Conservation (phyloP, 495 filamentous ascomycete genomes). For the Penicillium steckii region DNA sequence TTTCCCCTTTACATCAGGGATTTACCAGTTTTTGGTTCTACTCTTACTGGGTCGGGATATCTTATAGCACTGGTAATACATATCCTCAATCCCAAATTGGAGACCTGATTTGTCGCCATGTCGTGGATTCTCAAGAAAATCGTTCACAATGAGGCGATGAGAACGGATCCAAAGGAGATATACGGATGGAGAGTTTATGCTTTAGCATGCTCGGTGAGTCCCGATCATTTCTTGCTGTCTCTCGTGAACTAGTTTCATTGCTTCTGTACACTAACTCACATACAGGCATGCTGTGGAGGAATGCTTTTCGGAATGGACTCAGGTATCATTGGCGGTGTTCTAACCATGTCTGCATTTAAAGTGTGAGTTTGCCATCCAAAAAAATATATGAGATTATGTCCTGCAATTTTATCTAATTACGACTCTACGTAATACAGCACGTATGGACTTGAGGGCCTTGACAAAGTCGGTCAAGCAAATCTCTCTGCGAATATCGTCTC, state of each 20-base stretch:
- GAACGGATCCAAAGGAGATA: conserved; percentile 68
- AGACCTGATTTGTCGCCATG: too few relatives aligned
- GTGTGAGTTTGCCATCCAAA: conserved; percentile 26
- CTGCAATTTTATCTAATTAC: background rate
- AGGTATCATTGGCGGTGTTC: conserved; percentile 69
- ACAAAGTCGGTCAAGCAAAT: conserved; percentile 43
- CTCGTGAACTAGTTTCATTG: background rate
- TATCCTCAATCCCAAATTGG: background rate
- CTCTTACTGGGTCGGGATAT: too few relatives aligned
- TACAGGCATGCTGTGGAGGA: conserved; percentile 72
- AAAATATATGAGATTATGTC: background rate
- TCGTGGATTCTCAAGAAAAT: conserved; percentile 57
- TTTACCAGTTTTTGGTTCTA: too few relatives aligned
- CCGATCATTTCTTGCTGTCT: background rate
- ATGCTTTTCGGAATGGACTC: conserved; percentile 71
- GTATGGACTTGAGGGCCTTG: conserved; percentile 55
- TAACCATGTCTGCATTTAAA: conserved; percentile 61
- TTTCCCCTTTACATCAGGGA: too few relatives aligned
- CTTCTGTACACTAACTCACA: conserved; percentile 2
- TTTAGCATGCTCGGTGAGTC: conserved; percentile 64
- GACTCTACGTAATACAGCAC: conserved; percentile 29
- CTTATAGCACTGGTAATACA: background rate
- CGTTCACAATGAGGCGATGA: conserved; percentile 79
- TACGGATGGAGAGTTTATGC: conserved; percentile 76
- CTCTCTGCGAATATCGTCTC: conserved; percentile 53